Percentiles rank a stretch among this genome's conserved stretches.
Evolutionary conservation across 495 filamentous ascomycete genomes (phyloP).

Genomic region (Talaromyces nanjingensis): DNA sequence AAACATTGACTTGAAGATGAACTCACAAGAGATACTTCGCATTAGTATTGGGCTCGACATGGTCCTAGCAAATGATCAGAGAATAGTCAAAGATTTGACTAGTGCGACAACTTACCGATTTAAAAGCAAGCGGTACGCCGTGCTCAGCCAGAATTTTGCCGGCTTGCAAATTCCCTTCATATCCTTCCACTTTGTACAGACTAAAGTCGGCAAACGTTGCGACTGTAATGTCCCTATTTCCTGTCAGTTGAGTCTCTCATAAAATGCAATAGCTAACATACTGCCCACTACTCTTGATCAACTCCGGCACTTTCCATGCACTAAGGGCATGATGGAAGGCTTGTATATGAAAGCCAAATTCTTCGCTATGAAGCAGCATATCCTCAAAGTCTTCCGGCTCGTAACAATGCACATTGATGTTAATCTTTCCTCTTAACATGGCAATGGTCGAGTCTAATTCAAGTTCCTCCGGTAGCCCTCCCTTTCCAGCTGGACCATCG

Average conservation of each 20-base stretch:
- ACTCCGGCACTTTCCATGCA: conserved; percentile 53
- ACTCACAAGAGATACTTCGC: conserved; percentile 35
- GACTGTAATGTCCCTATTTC: conserved; percentile 18
- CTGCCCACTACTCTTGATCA: conserved; percentile 34
- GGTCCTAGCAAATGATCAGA: conserved; percentile 18
- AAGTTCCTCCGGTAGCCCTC: conserved; percentile 42
- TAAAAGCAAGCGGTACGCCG: conserved; percentile 45
- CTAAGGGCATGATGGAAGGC: conserved; percentile 62
- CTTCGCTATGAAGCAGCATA: conserved; percentile 55
- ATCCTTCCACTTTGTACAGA: conserved; percentile 59
- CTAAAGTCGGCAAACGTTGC: conserved; percentile 54
- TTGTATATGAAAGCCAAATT: conserved; percentile 54
- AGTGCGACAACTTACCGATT: conserved; percentile 18
- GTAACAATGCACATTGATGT: conserved; percentile 61
- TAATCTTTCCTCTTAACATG: conserved; percentile 52
- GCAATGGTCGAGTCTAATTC: conserved; percentile 52
- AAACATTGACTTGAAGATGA: neutral
- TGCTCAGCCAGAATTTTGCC: conserved; percentile 55
- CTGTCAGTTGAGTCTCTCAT: neutral
- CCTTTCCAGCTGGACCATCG: conserved; percentile 10
- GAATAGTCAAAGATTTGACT: neutral
- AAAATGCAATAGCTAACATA: neutral
- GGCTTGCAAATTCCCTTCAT: conserved; percentile 50
- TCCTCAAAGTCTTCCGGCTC: conserved; percentile 57
- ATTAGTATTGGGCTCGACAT: conserved; percentile 25